Evolutionary conservation across 2,329 filamentous ascomycete species (phyloP), one percentile per base, ranked within the genome.

Genomic region (Zasmidium citrigriseum): DNA sequence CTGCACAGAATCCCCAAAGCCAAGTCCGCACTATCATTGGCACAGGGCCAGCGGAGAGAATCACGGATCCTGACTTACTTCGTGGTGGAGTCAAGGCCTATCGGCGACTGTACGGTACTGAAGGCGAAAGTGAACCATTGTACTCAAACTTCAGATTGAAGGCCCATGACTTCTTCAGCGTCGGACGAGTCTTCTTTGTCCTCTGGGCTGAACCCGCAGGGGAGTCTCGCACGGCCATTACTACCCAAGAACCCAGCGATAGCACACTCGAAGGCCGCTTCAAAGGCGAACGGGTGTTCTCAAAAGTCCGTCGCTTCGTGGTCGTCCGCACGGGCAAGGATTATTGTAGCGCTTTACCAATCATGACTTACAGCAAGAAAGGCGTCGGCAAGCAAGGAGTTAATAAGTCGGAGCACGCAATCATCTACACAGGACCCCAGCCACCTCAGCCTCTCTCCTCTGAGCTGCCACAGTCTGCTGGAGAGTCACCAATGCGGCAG

Each of bases 221-320:
- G 2, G 59, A 62, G 10, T 47, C 55, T 9, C 21, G 34, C 10
- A 53, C n/a, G 7, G 54, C 12, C 12, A 52, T 64, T 24, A 57
- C 51, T 18, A 4, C n/a, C 7, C 21, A 45, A 21, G 29, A 49
- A 23, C 4, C 16, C 14, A 61, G 38, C 48, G 44, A 63, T 14
- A 44, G 23, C n/a, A 27, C 52, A 2, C 41, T 54, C 1, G 25
- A n/a, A 23, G 54, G 57, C 3, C 47, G 45, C 14, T 45, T 22
- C 29, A 53, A 47, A n/a, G 61, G 59, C 11, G 62, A 68, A 23
- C 29, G 14, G 10, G 56, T 68, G 1, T 65, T 58, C 34, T 62
- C 67, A 5, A 70, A 70, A 48, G 57, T 67, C 0, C 61, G 68
- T 0, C 46, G 66, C 3, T 71, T 70, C 49, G 67, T 70, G 1